Percentiles rank a stretch among this genome's conserved stretches.
Conservation (phyloP, 768 basidiomycete species). For the Mycena filopes region DNA sequence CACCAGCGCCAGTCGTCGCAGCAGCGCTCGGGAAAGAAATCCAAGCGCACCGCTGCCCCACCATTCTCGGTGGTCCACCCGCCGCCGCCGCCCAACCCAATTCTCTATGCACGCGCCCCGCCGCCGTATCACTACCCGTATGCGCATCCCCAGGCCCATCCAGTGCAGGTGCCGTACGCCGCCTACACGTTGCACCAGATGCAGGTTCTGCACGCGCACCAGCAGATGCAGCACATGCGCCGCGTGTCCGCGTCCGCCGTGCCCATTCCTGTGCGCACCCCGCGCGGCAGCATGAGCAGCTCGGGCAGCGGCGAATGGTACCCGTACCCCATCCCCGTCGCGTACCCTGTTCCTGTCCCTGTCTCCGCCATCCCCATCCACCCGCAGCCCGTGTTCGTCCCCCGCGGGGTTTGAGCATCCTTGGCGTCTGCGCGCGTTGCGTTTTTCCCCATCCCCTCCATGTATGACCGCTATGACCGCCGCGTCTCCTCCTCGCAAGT, state of each 20-base stretch:
- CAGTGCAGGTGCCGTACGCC: conserved; percentile 18
- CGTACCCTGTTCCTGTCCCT: conserved; percentile 16
- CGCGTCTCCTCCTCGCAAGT: conserved; percentile 1
- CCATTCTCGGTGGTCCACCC: neutral
- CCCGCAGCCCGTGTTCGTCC: conserved; percentile 27
- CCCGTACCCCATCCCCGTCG: conserved; percentile 10
- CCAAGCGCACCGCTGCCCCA: conserved; percentile 11
- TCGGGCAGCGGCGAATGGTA: conserved; percentile 28
- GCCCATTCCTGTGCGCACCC: conserved; percentile 9
- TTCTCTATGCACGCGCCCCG: conserved; percentile 16
- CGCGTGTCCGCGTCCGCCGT: conserved; percentile 23
- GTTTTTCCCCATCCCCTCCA: neutral
- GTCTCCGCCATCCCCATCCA: neutral
- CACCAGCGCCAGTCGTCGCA: neutral
- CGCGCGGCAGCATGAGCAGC: conserved; percentile 20
- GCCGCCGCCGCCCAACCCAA: neutral
- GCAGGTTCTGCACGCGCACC: conserved; percentile 29
- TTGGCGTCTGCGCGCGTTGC: neutral
- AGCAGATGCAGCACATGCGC: conserved; percentile 34
- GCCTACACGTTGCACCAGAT: conserved; percentile 31
- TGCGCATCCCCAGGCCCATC: conserved; percentile 14
- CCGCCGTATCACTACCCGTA: conserved; percentile 29
- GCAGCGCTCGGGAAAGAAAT: conserved; percentile 21
- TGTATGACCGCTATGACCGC: conserved; percentile 26
- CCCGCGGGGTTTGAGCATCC: conserved; percentile 5